Evolutionary conservation across 2,329 filamentous ascomycete species (phyloP), one percentile per base, ranked within the genome.

Genomic region (Aureobasidium sp.): DNA sequence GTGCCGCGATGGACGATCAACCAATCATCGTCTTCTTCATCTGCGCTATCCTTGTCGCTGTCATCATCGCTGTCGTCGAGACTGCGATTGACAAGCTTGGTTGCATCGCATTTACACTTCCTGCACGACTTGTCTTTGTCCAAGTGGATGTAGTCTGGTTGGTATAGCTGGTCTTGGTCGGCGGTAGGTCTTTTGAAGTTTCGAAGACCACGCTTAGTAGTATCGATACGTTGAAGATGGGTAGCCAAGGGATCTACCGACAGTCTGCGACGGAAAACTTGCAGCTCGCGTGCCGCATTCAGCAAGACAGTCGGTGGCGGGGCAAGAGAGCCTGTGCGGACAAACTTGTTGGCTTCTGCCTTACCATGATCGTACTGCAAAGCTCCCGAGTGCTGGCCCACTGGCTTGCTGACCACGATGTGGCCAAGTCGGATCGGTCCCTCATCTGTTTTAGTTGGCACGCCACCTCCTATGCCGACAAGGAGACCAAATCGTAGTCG

Each of bases 1-100:
- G 62, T 62, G 9, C 70, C 37, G 12, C 67, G 66, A 48, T 70
- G 67, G 0, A 71, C 29, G 5, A 53, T 17, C 2, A 45, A 6
- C 17, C 31, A 8, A 14, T 34, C 17, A 11, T 48, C 42, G n/a
- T 57, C 52, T 22, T 52, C 22, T 9, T 44, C 41, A 14, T 25
- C 6, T 20, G 27, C 15, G 17, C 36, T 56, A 4, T 47, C 37
- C 5, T n/a, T 8, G 1, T 31, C 29, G 29, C 29, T 42, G n/a
- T 48, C 49, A 29, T 58, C 56, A 17, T 49, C 44, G 34, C 45
- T 37, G 25, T 45, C 27, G 1, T 47, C 41, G 5, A 15, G 31
- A 11, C 39, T 14, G 41, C 51, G 39, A 5, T 27, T 12, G 37
- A 62, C 34, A 12, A n/a, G 51, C 42, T 62, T 45, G 14, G 4